Percentiles rank a stretch among this genome's conserved stretches.
These are phyloP conservation scores for Pseudonitzschia pungens DNA, from an alignment of 108 stramenopile genomes.

Conservation along the genomic window DNA sequence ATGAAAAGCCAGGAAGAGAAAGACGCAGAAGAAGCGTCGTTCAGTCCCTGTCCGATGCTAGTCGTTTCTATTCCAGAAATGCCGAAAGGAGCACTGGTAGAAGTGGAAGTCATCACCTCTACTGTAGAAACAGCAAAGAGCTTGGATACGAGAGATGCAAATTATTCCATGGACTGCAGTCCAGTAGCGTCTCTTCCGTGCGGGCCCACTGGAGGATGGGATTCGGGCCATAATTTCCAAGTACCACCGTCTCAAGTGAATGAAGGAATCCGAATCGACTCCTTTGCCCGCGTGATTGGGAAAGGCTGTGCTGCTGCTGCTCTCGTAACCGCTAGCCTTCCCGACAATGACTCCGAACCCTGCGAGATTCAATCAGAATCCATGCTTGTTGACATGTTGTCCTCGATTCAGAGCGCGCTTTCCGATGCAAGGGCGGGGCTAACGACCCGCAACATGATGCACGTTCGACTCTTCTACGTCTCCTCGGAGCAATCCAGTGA, in stretches of 20 bases:
- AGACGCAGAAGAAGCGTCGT: neutral
- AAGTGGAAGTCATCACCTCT: constrained; percentile 75
- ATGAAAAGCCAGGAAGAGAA: constrained; percentile 34
- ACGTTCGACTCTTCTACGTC: constrained; percentile 64
- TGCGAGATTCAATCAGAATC: constrained; percentile 12
- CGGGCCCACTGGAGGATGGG: constrained; percentile 33
- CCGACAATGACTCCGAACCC: neutral
- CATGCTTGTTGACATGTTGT: constrained; percentile 49
- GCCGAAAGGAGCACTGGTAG: constrained; percentile 73
- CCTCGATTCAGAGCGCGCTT: constrained; percentile 19
- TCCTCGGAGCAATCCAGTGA: constrained; percentile 20
- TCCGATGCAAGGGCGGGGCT: constrained; percentile 37
- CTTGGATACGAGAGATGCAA: constrained; percentile 33
- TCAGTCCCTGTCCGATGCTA: constrained; percentile 45
- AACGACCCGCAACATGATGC: constrained; percentile 34
- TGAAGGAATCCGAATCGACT: constrained; percentile 27
- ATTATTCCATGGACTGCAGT: constrained; percentile 6
- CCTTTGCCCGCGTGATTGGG: constrained; percentile 36
- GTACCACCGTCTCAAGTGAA: neutral
- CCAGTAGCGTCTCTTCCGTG: neutral
- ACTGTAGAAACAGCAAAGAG: constrained; percentile 52
- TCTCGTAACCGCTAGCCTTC: constrained; percentile 43
- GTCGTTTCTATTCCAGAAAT: constrained; percentile 80
- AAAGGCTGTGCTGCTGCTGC: constrained; percentile 47
- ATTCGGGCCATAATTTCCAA: constrained; percentile 55